Evolutionary conservation across 441 rosid species (phyloP), one percentile per base, ranked within the genome.

Genomic region (Populus hybrid): DNA sequence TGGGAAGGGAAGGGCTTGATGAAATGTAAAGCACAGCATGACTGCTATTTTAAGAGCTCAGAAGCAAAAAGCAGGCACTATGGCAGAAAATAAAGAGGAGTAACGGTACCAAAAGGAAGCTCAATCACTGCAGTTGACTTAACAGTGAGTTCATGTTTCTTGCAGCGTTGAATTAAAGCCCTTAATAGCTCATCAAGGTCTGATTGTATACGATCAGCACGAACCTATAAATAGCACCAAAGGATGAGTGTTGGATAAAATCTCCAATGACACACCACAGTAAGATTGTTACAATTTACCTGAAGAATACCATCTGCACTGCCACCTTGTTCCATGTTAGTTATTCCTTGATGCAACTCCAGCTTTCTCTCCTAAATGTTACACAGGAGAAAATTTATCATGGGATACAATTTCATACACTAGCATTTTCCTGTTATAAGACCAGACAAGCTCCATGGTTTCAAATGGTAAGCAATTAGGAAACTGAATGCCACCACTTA

Each of bases 251-350:
- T 70, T 30, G 73, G 82, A 81, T 23, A 71, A 68, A 78, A 63
- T 74, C 79, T 75, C 75, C 79, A 75, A 16, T 9, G 18, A 77
- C 59, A 70, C 75, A 42, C 36, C 50, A 74, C 67, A 71, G 61
- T 38, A 79, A 82, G 80, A 28, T 65, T 53, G 70, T 76, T 21
- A 61, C 67, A 78, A 80, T 74, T 42, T 83, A 93, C 99, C 98
- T 95, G 99, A 80, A 95, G 97, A 82, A 95, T 85, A 81, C 99
- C 99, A 87, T 95, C 98, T 21, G 94, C 91, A 86, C 98, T 92
- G 82, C 99, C 98, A 79, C 98, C 98, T 81, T 83, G 94, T 81
- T 92, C 98, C 92, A 96, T 84, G 82, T 91, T 96, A 80, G 84
- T 84, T 79, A 96, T 90, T 80, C 98, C 99, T 73, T 94, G 97